Conservation (phyloP, 2,329 filamentous ascomycete species). For the Ceratocystis colombiana region DNA sequence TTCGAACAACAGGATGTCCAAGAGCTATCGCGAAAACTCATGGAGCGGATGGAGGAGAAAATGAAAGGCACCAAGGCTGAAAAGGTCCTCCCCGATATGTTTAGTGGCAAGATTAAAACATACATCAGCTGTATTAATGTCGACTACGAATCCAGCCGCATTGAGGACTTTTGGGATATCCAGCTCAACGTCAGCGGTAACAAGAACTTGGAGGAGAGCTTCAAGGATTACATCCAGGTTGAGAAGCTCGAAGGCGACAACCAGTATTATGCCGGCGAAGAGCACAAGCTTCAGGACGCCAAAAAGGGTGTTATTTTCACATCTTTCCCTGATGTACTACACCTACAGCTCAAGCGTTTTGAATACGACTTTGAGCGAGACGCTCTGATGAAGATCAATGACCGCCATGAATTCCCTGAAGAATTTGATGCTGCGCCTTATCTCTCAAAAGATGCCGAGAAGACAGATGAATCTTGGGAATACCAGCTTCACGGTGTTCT, state of each 20-base stretch:
- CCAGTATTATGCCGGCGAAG: conserved; percentile 87
- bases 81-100: conserved; percentile 79
- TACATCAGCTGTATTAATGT: conserved; percentile 99
- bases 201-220: conserved; percentile 85
- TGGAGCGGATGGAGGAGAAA: conserved; percentile 92
- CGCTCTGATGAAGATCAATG: conserved; percentile 98
- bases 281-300: conserved; percentile 87
- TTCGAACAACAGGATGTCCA: conserved; percentile 99
- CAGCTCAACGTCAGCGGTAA: conserved; percentile 94
- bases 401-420: conserved; percentile 82
- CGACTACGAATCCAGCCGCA: conserved; percentile 86
- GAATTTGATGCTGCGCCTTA: conserved; percentile 76
- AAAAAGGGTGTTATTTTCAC: conserved; percentile 97
- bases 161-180: conserved; percentile 98
- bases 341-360: conserved; percentile 92
- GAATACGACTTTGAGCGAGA: conserved; percentile 95
- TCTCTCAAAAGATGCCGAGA: conserved; percentile 74
- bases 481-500: conserved; percentile 93
- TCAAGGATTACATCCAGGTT: conserved; percentile 90
- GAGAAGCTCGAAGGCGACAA: conserved; percentile 97
- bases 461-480: conserved; percentile 67
- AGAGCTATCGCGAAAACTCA: conserved; percentile 88
- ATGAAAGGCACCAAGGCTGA: conserved; percentile 96
- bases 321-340: conserved; percentile 84
- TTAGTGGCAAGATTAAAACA: conserved; percentile 96